Conservation (phyloP, 1,139 yeast species). For the Candida smagusa region DNA sequence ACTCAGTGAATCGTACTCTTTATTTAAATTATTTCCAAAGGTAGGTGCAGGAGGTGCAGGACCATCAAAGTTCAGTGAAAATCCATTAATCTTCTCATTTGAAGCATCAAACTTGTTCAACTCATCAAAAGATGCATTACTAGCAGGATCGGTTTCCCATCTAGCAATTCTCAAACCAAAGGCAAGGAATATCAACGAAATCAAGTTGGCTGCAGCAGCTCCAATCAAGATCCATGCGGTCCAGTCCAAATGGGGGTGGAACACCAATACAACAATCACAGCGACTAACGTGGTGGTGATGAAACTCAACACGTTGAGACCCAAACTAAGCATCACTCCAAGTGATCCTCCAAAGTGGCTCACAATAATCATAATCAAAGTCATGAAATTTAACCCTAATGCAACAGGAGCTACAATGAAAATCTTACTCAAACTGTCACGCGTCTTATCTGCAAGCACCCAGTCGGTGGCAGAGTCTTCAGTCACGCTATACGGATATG, state of each 20-base stretch:
- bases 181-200: constrained; percentile 25
- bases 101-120: constrained; percentile 7
- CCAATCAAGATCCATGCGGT: constrained; percentile 68
- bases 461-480: constrained; percentile 21
- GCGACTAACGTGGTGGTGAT: constrained; percentile 51
- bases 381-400: constrained; percentile 65
- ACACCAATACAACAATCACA: constrained; percentile 52
- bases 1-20: constrained; percentile 5
- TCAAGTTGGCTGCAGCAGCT: constrained; percentile 53
- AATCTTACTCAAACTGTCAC: constrained; percentile 66
- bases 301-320: constrained; percentile 42
- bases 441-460: constrained; percentile 42
- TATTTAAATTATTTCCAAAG: neutral
- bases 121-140: constrained; percentile 3
- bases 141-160: constrained; percentile 11
- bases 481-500: constrained; percentile 31
- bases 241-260: constrained; percentile 65
- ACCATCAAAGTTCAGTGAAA: constrained; percentile 4
- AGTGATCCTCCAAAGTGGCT: constrained; percentile 9
- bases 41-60: constrained; percentile 3
- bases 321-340: constrained; percentile 22
- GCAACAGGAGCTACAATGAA: constrained; percentile 82
- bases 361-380: constrained; percentile 9
- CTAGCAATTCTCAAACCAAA: constrained; percentile 13
- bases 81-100: constrained; percentile 7